These are phyloP conservation scores for Pichia sporocuriosa DNA, from an alignment of 805 yeast genomes.

Conservation along the genomic window DNA sequence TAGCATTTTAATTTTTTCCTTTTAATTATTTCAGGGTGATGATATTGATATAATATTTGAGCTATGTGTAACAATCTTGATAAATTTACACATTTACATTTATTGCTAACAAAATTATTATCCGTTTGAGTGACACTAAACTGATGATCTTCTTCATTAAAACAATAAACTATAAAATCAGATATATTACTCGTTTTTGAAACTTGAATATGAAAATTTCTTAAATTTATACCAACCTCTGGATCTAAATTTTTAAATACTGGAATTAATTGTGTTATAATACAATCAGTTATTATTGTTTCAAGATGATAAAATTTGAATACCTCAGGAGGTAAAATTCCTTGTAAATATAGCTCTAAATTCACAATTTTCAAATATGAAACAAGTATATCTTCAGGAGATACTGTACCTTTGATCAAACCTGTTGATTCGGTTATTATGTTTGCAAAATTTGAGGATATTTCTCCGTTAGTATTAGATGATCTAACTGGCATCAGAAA, in stretches of 20 bases:
- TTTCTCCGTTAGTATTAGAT: conserved; percentile 23
- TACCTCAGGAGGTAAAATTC: conserved; percentile 22
- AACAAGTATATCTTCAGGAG: conserved; percentile 46
- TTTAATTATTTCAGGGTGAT: conserved; percentile 21
- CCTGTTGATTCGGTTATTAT: conserved; percentile 36
- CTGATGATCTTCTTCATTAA: conserved; percentile 35
- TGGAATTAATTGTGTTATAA: conserved; percentile 40
- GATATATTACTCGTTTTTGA: conserved; percentile 70
- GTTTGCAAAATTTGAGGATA: conserved; percentile 24
- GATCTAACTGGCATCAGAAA: conserved; percentile 29
- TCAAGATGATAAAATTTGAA: conserved; percentile 22
- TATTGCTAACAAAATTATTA: conserved; percentile 13
- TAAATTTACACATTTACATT: conserved; percentile 33
- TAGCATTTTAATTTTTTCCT: not conserved
- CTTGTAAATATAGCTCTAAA: conserved; percentile 23
- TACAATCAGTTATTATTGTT: conserved; percentile 36
- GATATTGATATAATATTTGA: conserved; percentile 27
- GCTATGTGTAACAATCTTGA: conserved; percentile 40
- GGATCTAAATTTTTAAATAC: conserved; percentile 58
- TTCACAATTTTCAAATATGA: conserved; percentile 31
- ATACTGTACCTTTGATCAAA: conserved; percentile 47
- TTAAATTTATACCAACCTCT: conserved; percentile 61
- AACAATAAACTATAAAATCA: conserved; percentile 72
- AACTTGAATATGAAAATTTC: conserved; percentile 83
- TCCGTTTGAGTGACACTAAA: conserved; percentile 12